Conservation (phyloP, 805 yeast genomes). For the Metschnikowia cubensis region DNA sequence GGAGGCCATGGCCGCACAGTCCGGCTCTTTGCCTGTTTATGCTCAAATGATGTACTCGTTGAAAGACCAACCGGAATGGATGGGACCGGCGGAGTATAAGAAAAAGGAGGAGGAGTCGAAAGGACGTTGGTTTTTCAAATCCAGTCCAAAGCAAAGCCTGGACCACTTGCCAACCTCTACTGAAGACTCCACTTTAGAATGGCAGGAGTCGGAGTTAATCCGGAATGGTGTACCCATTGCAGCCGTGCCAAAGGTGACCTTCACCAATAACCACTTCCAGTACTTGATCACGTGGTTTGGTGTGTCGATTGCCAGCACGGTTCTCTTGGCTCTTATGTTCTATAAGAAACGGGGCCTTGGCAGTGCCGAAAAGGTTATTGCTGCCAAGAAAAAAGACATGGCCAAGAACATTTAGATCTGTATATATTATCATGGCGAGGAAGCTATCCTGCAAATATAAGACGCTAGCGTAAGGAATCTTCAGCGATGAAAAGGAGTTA, state of each 20-base stretch:
- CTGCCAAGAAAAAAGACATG: conserved; percentile 39
- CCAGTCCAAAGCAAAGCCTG: conserved; percentile 6
- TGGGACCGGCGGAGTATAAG: conserved; percentile 12
- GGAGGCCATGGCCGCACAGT: conserved; percentile 67
- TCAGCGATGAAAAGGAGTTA: too few relatives aligned
- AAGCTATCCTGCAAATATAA: too few relatives aligned
- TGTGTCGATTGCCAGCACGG: conserved; percentile 65
- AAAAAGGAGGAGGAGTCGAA: neutral
- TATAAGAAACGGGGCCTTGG: conserved; percentile 27
- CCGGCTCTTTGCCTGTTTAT: conserved; percentile 68
- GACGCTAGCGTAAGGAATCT: too few relatives aligned
- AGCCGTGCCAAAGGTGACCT: conserved; percentile 69
- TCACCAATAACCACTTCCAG: conserved; percentile 86
- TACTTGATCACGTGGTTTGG: conserved; percentile 96
- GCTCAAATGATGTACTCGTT: conserved; percentile 69
- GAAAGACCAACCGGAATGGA: conserved; percentile 58
- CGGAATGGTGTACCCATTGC: conserved; percentile 91
- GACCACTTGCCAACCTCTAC: conserved; percentile 20
- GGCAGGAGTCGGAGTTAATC: conserved; percentile 51
- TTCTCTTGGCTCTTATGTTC: conserved; percentile 47
- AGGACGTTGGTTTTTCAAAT: conserved; percentile 13
- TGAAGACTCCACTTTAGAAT: conserved; percentile 34
- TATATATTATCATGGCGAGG: neutral
- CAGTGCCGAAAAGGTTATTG: conserved; percentile 38
- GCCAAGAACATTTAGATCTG: conserved; percentile 15